phyloP scores from a whole-genome alignment of 2,329 filamentous ascomycete genomes.

The Furcasterigmium furcatum region DNA sequence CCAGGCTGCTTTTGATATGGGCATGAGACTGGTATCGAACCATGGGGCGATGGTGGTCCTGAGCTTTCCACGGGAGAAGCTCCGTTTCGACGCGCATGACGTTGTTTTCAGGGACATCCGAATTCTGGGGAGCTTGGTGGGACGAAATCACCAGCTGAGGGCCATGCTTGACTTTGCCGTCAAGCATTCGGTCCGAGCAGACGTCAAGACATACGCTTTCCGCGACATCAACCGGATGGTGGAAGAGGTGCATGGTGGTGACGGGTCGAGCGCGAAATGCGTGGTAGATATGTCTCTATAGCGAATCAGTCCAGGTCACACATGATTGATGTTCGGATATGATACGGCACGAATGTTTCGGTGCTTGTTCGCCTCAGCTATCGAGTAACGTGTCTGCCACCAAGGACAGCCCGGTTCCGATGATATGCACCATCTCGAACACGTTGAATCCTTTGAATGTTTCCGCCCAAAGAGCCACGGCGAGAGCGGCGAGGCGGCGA shows the following conservation, averaged over 20 bases:
- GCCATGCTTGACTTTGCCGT: background rate
- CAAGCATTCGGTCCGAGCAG: background rate
- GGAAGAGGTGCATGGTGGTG: too few species aligned
- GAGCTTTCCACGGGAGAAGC: background rate
- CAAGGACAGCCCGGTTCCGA: constrained; percentile 13
- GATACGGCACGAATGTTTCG: too few species aligned
- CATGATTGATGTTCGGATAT: too few species aligned
- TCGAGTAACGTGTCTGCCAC: constrained; percentile 6
- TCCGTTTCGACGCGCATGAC: background rate
- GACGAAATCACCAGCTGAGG: background rate
- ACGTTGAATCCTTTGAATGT: constrained; percentile 23
- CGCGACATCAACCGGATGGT: background rate
- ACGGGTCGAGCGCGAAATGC: too few species aligned
- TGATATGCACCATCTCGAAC: constrained; percentile 20
- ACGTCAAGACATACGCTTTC: background rate
- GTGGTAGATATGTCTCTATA: too few species aligned
- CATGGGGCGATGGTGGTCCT: background rate
- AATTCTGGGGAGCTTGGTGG: background rate
- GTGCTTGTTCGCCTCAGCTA: too few species aligned
- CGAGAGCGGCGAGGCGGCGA: too few species aligned
- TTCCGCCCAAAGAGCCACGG: constrained; percentile 22
- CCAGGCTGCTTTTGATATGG: background rate
- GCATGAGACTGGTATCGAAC: background rate
- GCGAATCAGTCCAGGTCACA: too few species aligned
- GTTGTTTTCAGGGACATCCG: background rate